phyloP scores from a whole-genome alignment of 2,329 filamentous ascomycete species.

The Ophiostoma sp. region DNA sequence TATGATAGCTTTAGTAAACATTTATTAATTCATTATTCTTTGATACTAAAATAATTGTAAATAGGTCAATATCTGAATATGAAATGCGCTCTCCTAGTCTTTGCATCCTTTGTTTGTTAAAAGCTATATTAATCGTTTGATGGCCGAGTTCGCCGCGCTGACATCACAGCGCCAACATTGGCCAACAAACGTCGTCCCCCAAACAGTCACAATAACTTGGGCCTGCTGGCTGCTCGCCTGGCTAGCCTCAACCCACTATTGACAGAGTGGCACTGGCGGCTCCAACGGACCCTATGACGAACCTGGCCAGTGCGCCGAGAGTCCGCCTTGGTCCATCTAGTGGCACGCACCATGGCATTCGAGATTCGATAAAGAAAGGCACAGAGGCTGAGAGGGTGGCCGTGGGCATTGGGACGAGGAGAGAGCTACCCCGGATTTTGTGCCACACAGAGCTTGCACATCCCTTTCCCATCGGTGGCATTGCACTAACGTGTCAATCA shows the following conservation, averaged over 20 bases:
- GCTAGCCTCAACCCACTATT: no score
- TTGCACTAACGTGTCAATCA: background rate
- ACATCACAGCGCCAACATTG: slow-evolving; percentile 7
- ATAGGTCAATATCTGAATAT: no score
- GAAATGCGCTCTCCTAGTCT: no score
- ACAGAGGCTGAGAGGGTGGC: no score
- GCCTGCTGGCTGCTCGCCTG: background rate
- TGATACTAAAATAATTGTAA: no score
- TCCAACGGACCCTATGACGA: background rate
- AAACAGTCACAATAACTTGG: background rate
- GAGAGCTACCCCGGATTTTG: background rate
- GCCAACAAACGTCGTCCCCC: background rate
- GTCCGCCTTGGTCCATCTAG: no score
- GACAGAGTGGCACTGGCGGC: background rate
- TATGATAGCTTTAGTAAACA: no score
- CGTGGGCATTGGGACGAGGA: background rate
- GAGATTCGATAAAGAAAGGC: no score
- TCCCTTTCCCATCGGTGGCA: background rate
- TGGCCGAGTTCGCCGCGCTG: background rate
- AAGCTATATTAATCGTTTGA: no score
- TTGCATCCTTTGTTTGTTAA: no score
- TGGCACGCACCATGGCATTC: no score
- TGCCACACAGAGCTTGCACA: background rate
- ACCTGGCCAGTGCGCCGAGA: background rate
- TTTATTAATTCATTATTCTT: no score